Percentiles rank a stretch among this genome's conserved stretches.
Conservation (phyloP, 2,329 filamentous ascomycete genomes). For the Onygena corvina region DNA sequence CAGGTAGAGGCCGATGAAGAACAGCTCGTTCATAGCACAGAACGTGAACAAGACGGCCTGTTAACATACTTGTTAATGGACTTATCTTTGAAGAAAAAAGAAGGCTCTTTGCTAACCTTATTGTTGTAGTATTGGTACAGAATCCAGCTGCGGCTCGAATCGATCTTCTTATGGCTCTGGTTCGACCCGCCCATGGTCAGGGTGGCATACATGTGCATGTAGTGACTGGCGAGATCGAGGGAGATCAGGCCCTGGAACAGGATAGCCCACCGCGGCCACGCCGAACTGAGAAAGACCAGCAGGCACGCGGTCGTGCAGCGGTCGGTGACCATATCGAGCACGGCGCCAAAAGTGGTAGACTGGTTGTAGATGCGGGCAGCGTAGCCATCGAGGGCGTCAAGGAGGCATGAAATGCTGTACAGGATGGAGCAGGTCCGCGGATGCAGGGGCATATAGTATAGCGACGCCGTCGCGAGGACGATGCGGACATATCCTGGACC, state of each 20-base stretch:
- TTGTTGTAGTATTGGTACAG: slow-evolving; percentile 96
- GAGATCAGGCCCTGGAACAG: slow-evolving; percentile 89
- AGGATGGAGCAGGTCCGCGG: slow-evolving; percentile 79
- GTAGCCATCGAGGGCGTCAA: slow-evolving; percentile 89
- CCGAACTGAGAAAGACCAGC: slow-evolving; percentile 85
- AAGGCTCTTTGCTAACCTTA: slow-evolving; percentile 53
- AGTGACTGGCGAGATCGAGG: slow-evolving; percentile 88
- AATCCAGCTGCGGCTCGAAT: slow-evolving; percentile 74
- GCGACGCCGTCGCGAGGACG: slow-evolving; percentile 71
- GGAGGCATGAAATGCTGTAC: slow-evolving; percentile 86
- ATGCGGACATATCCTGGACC: slow-evolving; percentile 60
- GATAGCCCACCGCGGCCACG: slow-evolving; percentile 87
- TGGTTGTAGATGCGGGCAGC: slow-evolving; percentile 82
- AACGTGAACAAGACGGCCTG: slow-evolving; percentile 83
- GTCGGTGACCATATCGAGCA: slow-evolving; percentile 98
- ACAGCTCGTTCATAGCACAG: slow-evolving; percentile 84
- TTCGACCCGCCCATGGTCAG: slow-evolving; percentile 71
- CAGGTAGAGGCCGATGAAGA: slow-evolving; percentile 97
- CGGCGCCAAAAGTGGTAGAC: slow-evolving; percentile 87
- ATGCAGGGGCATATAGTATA: slow-evolving; percentile 98
- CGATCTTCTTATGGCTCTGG: slow-evolving; percentile 84
- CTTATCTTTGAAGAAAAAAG: background rate
- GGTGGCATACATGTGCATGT: slow-evolving; percentile 98
- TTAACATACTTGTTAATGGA: background rate
- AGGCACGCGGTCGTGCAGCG: slow-evolving; percentile 92